Conservation (phyloP, 2,329 filamentous ascomycete genomes). For the Thermothelomyces thermophilus region DNA sequence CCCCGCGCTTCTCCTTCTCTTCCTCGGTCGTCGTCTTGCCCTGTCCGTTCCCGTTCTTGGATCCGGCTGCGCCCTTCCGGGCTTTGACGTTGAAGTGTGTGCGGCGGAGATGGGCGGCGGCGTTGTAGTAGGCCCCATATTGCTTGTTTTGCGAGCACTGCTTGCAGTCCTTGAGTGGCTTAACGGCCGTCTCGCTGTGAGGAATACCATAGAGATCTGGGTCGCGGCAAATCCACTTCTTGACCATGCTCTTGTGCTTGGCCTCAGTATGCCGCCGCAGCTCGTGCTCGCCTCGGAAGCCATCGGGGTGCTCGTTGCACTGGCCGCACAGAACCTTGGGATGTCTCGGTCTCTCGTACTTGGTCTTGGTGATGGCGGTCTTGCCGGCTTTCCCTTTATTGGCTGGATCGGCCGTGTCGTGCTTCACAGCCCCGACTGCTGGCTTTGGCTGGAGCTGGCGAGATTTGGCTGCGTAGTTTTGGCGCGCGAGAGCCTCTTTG, state of each 20-base stretch:
- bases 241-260: slow-evolving; percentile 54
- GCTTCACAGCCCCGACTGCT: slow-evolving; percentile 26
- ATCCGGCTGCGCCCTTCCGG: slow-evolving; percentile 33
- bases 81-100: slow-evolving; percentile 73
- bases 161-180: slow-evolving; percentile 73
- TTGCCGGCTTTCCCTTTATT: slow-evolving; percentile 38
- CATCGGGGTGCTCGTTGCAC: slow-evolving; percentile 67
- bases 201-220: slow-evolving; percentile 37
- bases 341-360: slow-evolving; percentile 58
- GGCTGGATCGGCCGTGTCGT: slow-evolving; percentile 11
- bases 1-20: slow-evolving; percentile 45
- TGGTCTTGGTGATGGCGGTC: slow-evolving; percentile 36
- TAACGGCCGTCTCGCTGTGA: slow-evolving; percentile 45
- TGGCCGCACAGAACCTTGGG: slow-evolving; percentile 63
- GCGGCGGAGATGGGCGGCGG: slow-evolving; percentile 79
- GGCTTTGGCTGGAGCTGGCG: slow-evolving; percentile 41
- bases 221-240: slow-evolving; percentile 54
- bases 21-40: slow-evolving; percentile 20
- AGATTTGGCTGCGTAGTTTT: slow-evolving; percentile 36
- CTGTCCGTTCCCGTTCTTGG: slow-evolving; percentile 27
- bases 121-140: slow-evolving; percentile 92
- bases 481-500: slow-evolving; percentile 42
- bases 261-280: slow-evolving; percentile 59
- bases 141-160: slow-evolving; percentile 68
- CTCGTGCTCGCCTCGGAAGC: slow-evolving; percentile 84